Conservation (phyloP, 2,329 filamentous ascomycete genomes). For the Leptographium flavum region DNA sequence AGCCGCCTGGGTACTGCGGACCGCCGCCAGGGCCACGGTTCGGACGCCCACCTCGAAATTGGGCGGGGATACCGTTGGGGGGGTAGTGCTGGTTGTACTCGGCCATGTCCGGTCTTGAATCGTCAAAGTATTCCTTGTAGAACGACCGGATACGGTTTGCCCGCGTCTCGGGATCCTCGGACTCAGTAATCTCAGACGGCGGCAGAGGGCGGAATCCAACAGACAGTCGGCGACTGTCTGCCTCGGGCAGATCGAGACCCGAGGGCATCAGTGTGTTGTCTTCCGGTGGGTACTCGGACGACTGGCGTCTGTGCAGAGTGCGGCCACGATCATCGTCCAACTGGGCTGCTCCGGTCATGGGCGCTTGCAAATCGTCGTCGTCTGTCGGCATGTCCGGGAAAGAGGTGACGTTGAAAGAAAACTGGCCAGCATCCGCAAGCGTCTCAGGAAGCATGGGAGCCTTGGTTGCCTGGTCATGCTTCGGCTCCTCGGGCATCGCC, state of each 20-base stretch:
- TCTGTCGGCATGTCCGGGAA: conserved; percentile 18
- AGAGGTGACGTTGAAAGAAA: conserved; percentile 9
- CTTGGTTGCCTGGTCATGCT: neutral
- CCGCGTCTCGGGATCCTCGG: conserved; percentile 83
- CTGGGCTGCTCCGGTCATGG: neutral
- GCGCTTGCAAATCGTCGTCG: conserved; percentile 5
- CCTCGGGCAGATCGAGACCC: conserved; percentile 38
- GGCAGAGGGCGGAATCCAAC: conserved; percentile 73
- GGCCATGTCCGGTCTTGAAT: conserved; percentile 37
- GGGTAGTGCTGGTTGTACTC: conserved; percentile 14
- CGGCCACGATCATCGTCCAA: conserved; percentile 10
- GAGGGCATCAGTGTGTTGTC: conserved; percentile 10
- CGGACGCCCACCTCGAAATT: conserved; percentile 3
- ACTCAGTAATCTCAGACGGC: conserved; percentile 61
- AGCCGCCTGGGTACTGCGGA: conserved; percentile 55
- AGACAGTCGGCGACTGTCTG: conserved; percentile 45
- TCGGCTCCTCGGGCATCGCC: neutral
- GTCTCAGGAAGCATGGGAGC: neutral
- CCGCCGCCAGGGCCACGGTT: conserved; percentile 10
- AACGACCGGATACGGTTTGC: conserved; percentile 96
- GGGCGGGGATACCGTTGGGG: conserved; percentile 5
- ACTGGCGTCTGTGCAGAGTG: conserved; percentile 14
- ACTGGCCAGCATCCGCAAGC: neutral
- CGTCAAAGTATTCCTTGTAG: conserved; percentile 99
- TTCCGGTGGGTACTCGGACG: conserved; percentile 13